Conservation (phyloP, 108 stramenopile species). For the Licmophora abbreviata region DNA sequence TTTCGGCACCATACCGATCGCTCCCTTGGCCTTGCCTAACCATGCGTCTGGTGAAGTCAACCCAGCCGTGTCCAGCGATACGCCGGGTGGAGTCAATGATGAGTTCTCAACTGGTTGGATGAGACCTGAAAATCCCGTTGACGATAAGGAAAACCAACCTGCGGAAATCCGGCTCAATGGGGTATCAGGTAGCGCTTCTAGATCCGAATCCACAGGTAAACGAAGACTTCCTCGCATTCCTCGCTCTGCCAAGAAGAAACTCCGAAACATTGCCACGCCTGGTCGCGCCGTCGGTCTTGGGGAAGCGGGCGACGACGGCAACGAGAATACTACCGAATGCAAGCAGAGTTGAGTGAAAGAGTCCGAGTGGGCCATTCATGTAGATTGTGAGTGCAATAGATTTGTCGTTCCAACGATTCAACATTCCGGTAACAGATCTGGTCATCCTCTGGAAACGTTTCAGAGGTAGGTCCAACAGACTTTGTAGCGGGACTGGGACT, state of each 20-base stretch:
- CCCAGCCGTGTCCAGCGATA: not conserved
- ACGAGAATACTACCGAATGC: slow-evolving; percentile 25
- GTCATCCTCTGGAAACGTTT: too few species aligned
- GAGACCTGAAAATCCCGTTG: not conserved
- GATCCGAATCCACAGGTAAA: slow-evolving; percentile 1
- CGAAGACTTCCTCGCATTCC: not conserved
- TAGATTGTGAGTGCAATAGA: too few species aligned
- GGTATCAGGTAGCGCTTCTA: not conserved
- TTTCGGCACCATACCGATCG: slow-evolving; percentile 4
- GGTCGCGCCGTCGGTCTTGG: slow-evolving; percentile 7
- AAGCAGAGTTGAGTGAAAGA: slow-evolving; percentile 11
- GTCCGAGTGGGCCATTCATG: not conserved
- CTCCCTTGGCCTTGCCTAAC: not conserved
- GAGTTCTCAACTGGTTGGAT: too few species aligned
- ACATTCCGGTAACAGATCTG: too few species aligned
- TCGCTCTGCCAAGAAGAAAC: not conserved
- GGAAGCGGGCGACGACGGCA: slow-evolving; percentile 3
- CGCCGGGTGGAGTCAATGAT: too few species aligned
- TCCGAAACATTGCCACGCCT: not conserved
- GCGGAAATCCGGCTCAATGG: not conserved
- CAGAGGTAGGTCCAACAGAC: too few species aligned
- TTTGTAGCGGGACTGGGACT: too few species aligned
- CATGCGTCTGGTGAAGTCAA: not conserved
- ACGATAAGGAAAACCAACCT: not conserved
- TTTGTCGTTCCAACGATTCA: too few species aligned